Base-by-base conservation (phyloP, 495 filamentous ascomycete genomes). In the Penicillium soppii region DNA sequence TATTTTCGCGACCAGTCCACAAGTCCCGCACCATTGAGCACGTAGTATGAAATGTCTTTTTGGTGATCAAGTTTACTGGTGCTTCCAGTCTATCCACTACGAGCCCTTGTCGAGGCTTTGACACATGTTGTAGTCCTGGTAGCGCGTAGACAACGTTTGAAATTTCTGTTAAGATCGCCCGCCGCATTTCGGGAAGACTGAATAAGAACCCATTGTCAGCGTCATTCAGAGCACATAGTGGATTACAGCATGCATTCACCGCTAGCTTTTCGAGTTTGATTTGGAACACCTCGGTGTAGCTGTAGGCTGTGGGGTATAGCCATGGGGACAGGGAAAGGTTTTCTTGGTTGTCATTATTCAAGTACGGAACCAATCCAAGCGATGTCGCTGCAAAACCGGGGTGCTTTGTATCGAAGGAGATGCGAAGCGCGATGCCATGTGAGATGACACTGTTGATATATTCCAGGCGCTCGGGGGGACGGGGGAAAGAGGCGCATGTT, bases 21-120 rank as follows among this genome's bases (percentile, higher is more conserved):
- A 88, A 75, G 66, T 91, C 87, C 65, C 88, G 85, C 21, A 87
- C 59, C 88, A 91, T 92, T 9, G 78, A 82, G 53, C 82, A 87
- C 37, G 76, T 78, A 59, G 90, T 89, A 29, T 76, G 69, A 3
- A 62, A 68, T 5, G 82, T 89, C 53, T 73, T 74, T 8, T 69
- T 56, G 10, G 77, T 78, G 3, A 88, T 78, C 15, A 61, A 39
- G 15, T 82, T 69, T 3, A 82, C 77, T 20, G 75, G 59, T 9
- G 67, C 69, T 56, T 82, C 75, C 10, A 82, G 62, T 16, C 74
- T 60, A 19, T 76, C 64, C 5, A 68, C 58, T 1, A 70, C 61
- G 47, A 84, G 80, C 5, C 78, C 73, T 7, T 62, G 56, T 25
- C 52, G 57, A 37, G 71, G 71, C 43, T 70, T 84, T 32, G 65